These are phyloP conservation scores for Bifiguratus adelaidae DNA, from an alignment of 192 early-diverging fungal genomes.

Conservation along the genomic window DNA sequence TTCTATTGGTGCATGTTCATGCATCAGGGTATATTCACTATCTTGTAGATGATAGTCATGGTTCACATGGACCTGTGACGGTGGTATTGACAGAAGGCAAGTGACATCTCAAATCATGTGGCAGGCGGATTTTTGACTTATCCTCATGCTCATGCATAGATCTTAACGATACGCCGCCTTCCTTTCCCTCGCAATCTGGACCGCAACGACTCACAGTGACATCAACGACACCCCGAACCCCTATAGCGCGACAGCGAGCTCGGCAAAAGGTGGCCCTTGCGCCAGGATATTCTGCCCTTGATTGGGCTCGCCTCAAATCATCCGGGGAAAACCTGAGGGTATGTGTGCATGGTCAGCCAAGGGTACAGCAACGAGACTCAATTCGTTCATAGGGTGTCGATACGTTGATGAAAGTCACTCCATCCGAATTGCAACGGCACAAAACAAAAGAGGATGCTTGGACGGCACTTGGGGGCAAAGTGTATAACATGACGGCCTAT, in stretches of 20 bases:
- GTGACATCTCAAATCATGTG: no score
- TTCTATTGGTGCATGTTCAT: no score
- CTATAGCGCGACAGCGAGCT: no score
- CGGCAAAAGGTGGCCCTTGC: constrained; percentile 72
- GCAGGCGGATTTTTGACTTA: no score
- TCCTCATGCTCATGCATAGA: no score
- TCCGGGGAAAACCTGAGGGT: constrained; percentile 65
- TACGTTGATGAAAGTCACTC: constrained; percentile 47
- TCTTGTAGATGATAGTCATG: no score
- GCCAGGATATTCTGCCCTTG: constrained; percentile 82
- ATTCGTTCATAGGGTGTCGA: constrained; percentile 34
- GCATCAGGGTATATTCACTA: no score
- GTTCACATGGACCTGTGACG: no score
- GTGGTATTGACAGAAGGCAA: no score
- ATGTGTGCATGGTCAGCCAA: constrained; percentile 1
- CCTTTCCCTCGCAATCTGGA: constrained; percentile 21
- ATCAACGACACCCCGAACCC: constrained; percentile 16
- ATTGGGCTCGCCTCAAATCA: constrained; percentile 81
- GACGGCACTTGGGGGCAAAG: constrained; percentile 82
- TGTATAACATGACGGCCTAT: constrained; percentile 89
- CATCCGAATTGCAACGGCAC: constrained; percentile 67
- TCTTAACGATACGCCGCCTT: no score
- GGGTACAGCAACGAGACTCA: neutral
- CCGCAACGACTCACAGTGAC: constrained; percentile 23
- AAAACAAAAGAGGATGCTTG: constrained; percentile 72